These are phyloP conservation scores for Moesziomyces parantarcticus DNA, from an alignment of 1,284 basidiomycete species.

Conservation along the genomic window DNA sequence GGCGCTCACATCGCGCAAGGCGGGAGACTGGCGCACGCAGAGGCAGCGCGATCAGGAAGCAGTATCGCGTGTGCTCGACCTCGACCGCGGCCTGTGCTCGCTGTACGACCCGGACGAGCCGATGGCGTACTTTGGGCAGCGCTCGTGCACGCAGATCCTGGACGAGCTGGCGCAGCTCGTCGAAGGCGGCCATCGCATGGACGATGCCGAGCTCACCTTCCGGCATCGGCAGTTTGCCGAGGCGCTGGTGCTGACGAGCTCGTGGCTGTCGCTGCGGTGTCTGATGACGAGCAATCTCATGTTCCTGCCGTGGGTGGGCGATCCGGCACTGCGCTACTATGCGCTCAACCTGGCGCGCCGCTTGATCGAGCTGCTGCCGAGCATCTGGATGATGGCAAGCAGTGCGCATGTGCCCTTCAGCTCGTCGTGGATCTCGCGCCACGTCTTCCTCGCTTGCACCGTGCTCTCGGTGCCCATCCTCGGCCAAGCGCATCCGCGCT, in stretches of 20 bases:
- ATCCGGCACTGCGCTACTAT: constrained; percentile 10
- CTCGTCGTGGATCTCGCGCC: constrained; percentile 30
- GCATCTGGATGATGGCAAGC: constrained; percentile 35
- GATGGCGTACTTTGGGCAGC: not conserved
- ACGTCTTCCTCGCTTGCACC: constrained; percentile 33
- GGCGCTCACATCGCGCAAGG: constrained; percentile 11
- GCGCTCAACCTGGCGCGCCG: constrained; percentile 34
- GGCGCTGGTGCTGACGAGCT: constrained; percentile 25
- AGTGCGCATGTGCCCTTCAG: constrained; percentile 23
- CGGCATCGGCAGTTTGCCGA: constrained; percentile 27
- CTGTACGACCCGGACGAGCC: constrained; percentile 16
- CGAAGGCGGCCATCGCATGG: constrained; percentile 10
- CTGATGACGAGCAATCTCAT: constrained; percentile 27
- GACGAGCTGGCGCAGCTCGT: constrained; percentile 18
- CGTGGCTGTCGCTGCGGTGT: constrained; percentile 21
- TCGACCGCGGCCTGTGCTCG: constrained; percentile 23
- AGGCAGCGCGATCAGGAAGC: constrained; percentile 27
- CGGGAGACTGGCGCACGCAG: constrained; percentile 23
- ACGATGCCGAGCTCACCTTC: constrained; percentile 9
- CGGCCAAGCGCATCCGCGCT: not conserved
- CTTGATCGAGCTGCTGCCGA: constrained; percentile 27
- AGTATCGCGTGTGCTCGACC: constrained; percentile 13
- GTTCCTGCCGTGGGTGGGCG: constrained; percentile 28
- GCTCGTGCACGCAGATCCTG: constrained; percentile 13
- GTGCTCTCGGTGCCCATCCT: constrained; percentile 29